These are phyloP conservation scores for Cucurbita argyrosperma DNA, from an alignment of 306 rosid species.

Conservation along the genomic window DNA sequence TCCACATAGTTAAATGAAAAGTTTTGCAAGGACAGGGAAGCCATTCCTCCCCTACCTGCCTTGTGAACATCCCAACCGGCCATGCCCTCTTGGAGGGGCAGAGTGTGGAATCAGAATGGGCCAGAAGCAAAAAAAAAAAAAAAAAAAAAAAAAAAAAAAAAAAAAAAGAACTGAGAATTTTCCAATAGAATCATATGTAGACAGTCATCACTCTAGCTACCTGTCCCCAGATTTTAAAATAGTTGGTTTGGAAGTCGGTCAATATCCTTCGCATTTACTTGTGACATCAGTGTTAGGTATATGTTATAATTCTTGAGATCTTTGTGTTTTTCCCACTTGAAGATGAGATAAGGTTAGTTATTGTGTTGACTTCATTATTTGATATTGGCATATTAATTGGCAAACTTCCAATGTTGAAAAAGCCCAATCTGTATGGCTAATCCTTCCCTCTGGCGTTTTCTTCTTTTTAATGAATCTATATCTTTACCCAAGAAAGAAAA, in stretches of 20 bases:
- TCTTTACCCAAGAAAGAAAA: neutral
- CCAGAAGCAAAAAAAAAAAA: neutral
- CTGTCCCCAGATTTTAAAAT: conserved; percentile 5
- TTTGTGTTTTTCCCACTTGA: conserved; percentile 2
- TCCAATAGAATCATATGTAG: neutral
- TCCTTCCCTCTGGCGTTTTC: neutral
- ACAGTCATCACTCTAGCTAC: neutral
- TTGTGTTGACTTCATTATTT: neutral
- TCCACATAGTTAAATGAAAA: too few relatives aligned
- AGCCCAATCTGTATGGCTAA: neutral
- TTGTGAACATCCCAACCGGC: too few relatives aligned
- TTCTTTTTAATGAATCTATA: neutral
- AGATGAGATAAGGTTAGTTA: conserved; percentile 8
- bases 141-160: too few relatives aligned
- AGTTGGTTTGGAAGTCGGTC: conserved; percentile 1
- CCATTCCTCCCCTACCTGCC: too few relatives aligned
- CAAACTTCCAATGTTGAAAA: neutral
- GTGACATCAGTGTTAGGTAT: conserved; percentile 5
- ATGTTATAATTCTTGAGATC: neutral
- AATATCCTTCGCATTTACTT: neutral
- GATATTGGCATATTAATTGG: neutral
- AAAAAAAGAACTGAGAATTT: neutral
- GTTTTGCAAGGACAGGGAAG: too few relatives aligned
- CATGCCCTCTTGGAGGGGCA: neutral
- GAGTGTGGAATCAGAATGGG: neutral